Conservation (phyloP, 805 yeast genomes). For the Komagataella phaffii region DNA sequence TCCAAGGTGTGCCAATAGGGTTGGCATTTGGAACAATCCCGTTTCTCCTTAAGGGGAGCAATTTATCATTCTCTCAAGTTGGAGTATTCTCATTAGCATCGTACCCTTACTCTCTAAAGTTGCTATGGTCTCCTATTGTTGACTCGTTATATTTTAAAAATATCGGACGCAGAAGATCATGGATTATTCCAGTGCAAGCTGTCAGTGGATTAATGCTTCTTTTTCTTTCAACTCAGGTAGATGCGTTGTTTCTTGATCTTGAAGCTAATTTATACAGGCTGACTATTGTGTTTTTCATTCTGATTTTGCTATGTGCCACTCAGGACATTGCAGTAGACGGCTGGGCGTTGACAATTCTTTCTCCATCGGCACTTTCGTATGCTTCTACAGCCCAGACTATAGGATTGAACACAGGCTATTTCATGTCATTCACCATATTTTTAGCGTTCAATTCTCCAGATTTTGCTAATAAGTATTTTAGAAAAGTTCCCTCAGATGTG, state of each 20-base stretch:
- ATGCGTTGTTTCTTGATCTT: constrained; percentile 35
- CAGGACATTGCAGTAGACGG: constrained; percentile 99
- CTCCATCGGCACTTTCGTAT: constrained; percentile 66
- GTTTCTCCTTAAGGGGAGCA: constrained; percentile 64
- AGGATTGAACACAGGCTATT: constrained; percentile 89
- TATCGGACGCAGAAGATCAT: constrained; percentile 75
- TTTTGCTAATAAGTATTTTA: constrained; percentile 76
- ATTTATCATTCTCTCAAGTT: constrained; percentile 74
- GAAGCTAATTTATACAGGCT: constrained; percentile 35
- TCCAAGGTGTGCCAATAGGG: constrained; percentile 97
- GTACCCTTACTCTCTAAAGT: constrained; percentile 86
- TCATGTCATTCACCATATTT: constrained; percentile 81
- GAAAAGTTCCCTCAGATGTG: constrained; percentile 41
- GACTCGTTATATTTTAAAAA: constrained; percentile 64
- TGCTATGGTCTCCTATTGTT: constrained; percentile 92
- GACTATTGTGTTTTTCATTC: constrained; percentile 57
- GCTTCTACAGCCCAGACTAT: constrained; percentile 97
- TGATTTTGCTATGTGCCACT: constrained; percentile 87
- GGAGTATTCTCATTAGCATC: constrained; percentile 88
- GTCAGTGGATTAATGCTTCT: constrained; percentile 62
- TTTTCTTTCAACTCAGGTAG: constrained; percentile 47
- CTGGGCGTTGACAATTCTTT: constrained; percentile 88
- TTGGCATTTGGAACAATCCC: constrained; percentile 92
- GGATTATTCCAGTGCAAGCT: constrained; percentile 90
- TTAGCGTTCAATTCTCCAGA: constrained; percentile 85